phyloP scores from a whole-genome alignment of 2,329 filamentous ascomycete genomes.

The Penicillium corylophilum region DNA sequence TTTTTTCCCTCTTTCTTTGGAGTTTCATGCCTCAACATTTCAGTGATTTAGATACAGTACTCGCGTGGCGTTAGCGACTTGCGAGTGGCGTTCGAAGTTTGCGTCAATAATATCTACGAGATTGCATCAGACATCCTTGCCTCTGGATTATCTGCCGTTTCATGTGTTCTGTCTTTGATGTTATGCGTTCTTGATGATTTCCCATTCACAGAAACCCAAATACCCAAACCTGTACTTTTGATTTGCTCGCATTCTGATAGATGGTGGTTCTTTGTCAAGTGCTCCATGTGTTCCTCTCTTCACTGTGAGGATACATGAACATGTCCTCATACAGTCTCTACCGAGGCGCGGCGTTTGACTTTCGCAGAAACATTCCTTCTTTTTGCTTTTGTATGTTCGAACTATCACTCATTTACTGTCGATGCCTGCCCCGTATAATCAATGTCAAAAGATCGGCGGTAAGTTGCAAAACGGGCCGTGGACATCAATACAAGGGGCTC shows the following conservation, averaged over 20 bases:
- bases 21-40: background rate
- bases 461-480: background rate
- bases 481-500: background rate
- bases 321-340: background rate
- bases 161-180: conserved; percentile 1
- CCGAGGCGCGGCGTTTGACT: background rate
- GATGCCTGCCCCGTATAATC: too few relatives aligned
- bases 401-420: background rate
- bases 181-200: conserved; percentile 4
- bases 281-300: background rate
- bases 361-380: background rate
- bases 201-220: conserved; percentile 21
- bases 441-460: too few relatives aligned
- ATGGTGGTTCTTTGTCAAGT: conserved; percentile 15
- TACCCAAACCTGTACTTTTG: conserved; percentile 18
- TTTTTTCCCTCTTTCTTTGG: conserved; percentile 2
- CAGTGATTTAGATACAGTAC: conserved; percentile 18
- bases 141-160: conserved; percentile 8
- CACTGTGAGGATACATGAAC: background rate
- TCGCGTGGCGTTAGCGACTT: conserved; percentile 17
- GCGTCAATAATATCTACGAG: conserved; percentile 11
- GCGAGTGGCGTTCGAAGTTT: conserved; percentile 14
- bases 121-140: conserved; percentile 19
- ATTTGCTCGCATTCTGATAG: conserved; percentile 18
- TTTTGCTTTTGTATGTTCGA: background rate